Conservation (phyloP, 1,284 basidiomycete species). For the Cutaneotrichosporon cutaneum region DNA sequence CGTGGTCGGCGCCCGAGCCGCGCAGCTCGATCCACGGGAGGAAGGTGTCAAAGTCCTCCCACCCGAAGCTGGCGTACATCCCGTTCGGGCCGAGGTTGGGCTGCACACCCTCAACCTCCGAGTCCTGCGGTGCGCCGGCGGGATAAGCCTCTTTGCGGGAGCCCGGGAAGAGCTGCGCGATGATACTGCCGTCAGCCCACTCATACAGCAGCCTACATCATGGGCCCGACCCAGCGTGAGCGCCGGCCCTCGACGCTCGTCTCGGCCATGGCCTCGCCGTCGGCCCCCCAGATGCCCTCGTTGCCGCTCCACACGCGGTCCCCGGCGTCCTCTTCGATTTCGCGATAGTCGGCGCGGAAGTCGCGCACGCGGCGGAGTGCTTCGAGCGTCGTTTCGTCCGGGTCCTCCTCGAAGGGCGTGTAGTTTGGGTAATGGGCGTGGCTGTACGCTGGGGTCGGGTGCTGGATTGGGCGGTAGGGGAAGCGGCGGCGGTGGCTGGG, state of each 20-base stretch:
- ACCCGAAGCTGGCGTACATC: slow-evolving; percentile 47
- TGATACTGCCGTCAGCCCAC: slow-evolving; percentile 30
- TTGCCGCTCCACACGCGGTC: slow-evolving; percentile 29
- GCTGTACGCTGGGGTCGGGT: slow-evolving; percentile 39
- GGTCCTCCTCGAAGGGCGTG: slow-evolving; percentile 27
- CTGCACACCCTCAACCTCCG: slow-evolving; percentile 34
- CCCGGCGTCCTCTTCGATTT: slow-evolving; percentile 33
- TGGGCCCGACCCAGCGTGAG: slow-evolving; percentile 49
- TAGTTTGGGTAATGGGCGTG: slow-evolving; percentile 47
- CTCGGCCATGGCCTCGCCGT: slow-evolving; percentile 37
- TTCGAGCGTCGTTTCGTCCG: slow-evolving; percentile 5
- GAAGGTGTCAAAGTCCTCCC: slow-evolving; percentile 45
- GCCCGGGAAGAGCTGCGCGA: slow-evolving; percentile 44
- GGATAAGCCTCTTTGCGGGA: slow-evolving; percentile 29
- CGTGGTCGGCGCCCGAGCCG: slow-evolving; percentile 33
- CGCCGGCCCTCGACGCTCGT: slow-evolving; percentile 29
- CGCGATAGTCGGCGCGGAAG: slow-evolving; percentile 20
- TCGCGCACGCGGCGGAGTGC: slow-evolving; percentile 9
- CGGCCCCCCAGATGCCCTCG: slow-evolving; percentile 23
- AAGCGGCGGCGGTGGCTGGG: slow-evolving; percentile 7
- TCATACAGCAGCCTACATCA: slow-evolving; percentile 36
- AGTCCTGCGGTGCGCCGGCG: slow-evolving; percentile 21
- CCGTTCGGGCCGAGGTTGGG: slow-evolving; percentile 46
- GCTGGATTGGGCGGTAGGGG: slow-evolving; percentile 31
- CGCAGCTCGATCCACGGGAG: slow-evolving; percentile 44